Evolutionary conservation across 2,329 filamentous ascomycete species (phyloP), one percentile per base, ranked within the genome.

Genomic region (Colletotrichum graminicola): DNA sequence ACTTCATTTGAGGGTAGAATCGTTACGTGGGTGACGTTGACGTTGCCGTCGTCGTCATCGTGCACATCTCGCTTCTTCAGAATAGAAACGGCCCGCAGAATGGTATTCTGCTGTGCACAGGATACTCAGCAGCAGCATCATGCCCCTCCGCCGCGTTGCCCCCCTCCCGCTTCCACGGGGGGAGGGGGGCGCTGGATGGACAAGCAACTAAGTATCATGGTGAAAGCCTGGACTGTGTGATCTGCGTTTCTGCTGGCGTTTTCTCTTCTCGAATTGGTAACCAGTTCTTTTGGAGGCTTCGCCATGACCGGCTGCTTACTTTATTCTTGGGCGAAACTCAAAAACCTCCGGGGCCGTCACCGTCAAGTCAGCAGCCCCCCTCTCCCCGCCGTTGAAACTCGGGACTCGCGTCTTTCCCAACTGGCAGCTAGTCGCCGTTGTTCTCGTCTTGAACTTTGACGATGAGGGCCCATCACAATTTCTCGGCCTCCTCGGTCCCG

Each of bases 51-150:
- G n/a, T 26, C 47, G 18, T 47, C n/a, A 23, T 18, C 29, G 52
- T 11, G 36, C 52, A 36, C 29, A 39, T 34, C 21, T 36, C 52
- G 52, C 10, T 36, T 36, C 52, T 55, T 36, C 52, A 52, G 57
- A 71, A 62, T 71, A 71, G 68, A 62, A 71, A 67, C 68, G 23
- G 43, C 36, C 52, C 29, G 63, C 41, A 56, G 41, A 62, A 51
- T 62, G 45, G 41, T 60, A 12, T 56, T 21, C 10, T 43, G 21
- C 29, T 39, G n/a, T 43, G 54, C 34, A 16, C 21, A 1, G 16
- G 34, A n/a, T 47, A n/a, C 41, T 12, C 41, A 34, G 11, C 57
- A n/a, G 57, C 39, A 47, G 23, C 41, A 47, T 61, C 34, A 36
- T 36, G 34, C 34, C 34, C 34, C 34, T 36, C 41, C 39, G 57